Evolutionary conservation across 2,329 filamentous ascomycete genomes (phyloP).

Genomic region (Aspergillus fijiensis): DNA sequence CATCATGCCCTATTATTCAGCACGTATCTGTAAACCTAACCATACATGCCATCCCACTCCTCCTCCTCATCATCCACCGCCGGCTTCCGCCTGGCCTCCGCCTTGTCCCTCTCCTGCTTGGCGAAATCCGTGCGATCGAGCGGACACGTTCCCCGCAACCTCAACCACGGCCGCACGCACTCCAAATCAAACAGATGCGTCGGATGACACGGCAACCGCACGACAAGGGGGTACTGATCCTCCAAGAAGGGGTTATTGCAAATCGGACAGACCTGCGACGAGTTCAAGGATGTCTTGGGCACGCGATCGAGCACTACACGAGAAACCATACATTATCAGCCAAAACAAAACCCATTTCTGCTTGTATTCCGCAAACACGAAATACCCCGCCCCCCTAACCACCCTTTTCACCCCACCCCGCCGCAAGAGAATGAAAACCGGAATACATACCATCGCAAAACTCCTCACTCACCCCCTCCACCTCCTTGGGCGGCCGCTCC

Average conservation of each 20-base stretch:
- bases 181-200: slow-evolving; percentile 65
- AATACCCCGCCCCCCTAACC: not conserved
- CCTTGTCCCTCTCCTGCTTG: slow-evolving; percentile 54
- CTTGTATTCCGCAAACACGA: too few relatives aligned
- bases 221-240: slow-evolving; percentile 64
- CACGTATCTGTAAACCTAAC: slow-evolving; percentile 16
- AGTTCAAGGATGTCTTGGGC: slow-evolving; percentile 55
- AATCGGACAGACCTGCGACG: slow-evolving; percentile 58
- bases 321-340: not conserved
- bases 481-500: slow-evolving; percentile 59
- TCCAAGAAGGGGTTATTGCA: slow-evolving; percentile 62
- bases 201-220: slow-evolving; percentile 61
- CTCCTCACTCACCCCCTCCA: slow-evolving; percentile 61
- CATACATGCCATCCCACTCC: slow-evolving; percentile 53
- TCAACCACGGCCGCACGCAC: slow-evolving; percentile 64
- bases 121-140: slow-evolving; percentile 60
- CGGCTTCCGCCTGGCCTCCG: slow-evolving; percentile 50
- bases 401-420: not conserved
- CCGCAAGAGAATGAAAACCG: not conserved
- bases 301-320: slow-evolving; percentile 56
- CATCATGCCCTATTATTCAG: not conserved
- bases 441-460: slow-evolving; percentile 54
- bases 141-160: slow-evolving; percentile 63
- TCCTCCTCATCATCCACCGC: slow-evolving; percentile 46
- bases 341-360: not conserved